Evolutionary conservation across 352 stramenopile genomes (phyloP).

Genomic region (Phytophthora rubi): DNA sequence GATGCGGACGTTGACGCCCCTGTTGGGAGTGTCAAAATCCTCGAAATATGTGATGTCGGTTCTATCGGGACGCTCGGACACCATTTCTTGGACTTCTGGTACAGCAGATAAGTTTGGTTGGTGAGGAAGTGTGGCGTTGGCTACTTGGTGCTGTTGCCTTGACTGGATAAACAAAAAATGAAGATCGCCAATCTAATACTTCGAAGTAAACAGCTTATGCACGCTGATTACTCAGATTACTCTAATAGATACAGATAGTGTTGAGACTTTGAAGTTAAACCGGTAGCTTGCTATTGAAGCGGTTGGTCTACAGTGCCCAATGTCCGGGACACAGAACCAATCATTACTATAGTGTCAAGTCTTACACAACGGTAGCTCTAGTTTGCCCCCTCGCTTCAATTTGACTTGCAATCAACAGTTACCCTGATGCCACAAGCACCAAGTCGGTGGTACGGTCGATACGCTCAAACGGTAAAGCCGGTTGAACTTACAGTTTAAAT

Average conservation of each 20-base stretch:
- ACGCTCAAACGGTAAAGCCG: neutral
- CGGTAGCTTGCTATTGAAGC: neutral
- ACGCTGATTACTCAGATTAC: neutral
- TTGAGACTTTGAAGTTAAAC: neutral
- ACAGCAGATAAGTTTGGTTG: neutral
- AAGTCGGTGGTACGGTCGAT: neutral
- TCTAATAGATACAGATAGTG: neutral
- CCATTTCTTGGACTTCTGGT: neutral
- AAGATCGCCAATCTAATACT: neutral
- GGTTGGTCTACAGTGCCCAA: neutral
- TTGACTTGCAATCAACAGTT: too few relatives aligned
- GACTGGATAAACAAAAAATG: neutral
- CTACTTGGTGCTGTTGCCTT: neutral
- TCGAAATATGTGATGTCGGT: constrained; percentile 5
- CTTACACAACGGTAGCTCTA: too few relatives aligned
- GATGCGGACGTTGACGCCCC: constrained; percentile 7
- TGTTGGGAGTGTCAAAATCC: constrained; percentile 6
- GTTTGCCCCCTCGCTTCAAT: too few relatives aligned
- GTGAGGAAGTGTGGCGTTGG: neutral
- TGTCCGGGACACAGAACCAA: neutral
- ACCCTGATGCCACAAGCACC: neutral
- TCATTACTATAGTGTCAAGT: neutral
- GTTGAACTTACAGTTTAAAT: neutral
- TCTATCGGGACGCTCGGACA: constrained; percentile 1
- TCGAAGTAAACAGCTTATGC: neutral